These are phyloP conservation scores for Yamadazyma conglobata DNA, from an alignment of 1,139 yeast genomes.

Conservation along the genomic window DNA sequence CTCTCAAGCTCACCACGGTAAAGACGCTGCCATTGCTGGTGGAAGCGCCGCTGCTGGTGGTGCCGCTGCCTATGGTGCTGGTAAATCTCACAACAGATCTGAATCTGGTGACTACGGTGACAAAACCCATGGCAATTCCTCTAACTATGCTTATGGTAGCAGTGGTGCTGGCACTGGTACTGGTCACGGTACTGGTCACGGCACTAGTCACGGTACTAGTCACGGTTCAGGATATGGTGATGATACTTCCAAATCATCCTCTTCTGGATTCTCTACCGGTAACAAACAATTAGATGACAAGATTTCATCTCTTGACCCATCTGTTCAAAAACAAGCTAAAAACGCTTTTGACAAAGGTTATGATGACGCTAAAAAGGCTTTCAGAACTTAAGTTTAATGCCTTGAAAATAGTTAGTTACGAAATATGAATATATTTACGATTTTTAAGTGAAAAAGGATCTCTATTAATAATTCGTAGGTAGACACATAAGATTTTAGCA, in stretches of 20 bases:
- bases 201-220: slow-evolving; percentile 3
- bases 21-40: slow-evolving; percentile 14
- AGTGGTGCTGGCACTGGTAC: slow-evolving; percentile 3
- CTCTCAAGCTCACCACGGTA: slow-evolving; percentile 12
- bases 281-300: slow-evolving; percentile 32
- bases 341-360: slow-evolving; percentile 38
- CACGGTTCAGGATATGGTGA: slow-evolving; percentile 6
- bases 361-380: slow-evolving; percentile 31
- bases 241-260: slow-evolving; percentile 2
- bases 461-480: no score
- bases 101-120: slow-evolving; percentile 2
- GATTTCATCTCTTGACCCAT: slow-evolving; percentile 31
- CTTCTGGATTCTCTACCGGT: slow-evolving; percentile 28
- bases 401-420: no score
- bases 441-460: no score
- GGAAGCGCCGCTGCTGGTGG: slow-evolving; percentile 15
- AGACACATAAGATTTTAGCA: no score
- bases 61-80: slow-evolving; percentile 11
- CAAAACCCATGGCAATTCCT: neutral
- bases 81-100: neutral
- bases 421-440: neutral
- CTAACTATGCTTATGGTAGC: slow-evolving; percentile 2
- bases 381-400: slow-evolving; percentile 15
- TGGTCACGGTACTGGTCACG: slow-evolving; percentile 1
- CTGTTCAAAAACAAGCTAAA: slow-evolving; percentile 35